Evolutionary conservation across 2,329 filamentous ascomycete species (phyloP).

Genomic region (Pseudogymnoascus sp.): DNA sequence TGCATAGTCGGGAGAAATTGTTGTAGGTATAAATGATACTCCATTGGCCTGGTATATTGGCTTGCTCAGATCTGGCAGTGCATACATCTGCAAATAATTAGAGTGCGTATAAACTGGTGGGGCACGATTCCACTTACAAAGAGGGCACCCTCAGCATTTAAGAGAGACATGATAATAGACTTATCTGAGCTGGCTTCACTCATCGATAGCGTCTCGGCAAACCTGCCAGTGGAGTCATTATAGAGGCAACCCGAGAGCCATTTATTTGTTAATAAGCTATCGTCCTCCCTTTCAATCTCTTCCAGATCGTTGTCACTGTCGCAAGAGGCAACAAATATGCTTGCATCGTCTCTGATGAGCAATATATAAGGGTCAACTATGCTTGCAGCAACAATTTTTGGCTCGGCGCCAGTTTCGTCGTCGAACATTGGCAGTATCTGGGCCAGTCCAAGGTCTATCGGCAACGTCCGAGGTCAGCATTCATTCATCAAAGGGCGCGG

Average conservation of each 20-base stretch:
- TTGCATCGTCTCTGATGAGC: conserved; percentile 75
- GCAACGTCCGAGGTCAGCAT: conserved; percentile 13
- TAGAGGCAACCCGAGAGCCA: conserved; percentile 85
- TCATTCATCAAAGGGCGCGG: conserved; percentile 9
- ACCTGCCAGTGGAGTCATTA: conserved; percentile 52
- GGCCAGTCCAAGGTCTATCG: conserved; percentile 68
- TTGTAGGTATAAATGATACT: conserved; percentile 67
- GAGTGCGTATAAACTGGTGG: not conserved
- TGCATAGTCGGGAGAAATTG: conserved; percentile 64
- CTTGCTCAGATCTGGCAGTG: conserved; percentile 63
- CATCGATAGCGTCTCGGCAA: conserved; percentile 33
- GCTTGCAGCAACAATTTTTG: conserved; percentile 69
- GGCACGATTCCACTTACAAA: conserved; percentile 48
- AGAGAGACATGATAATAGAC: conserved; percentile 65
- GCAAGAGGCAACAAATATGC: conserved; percentile 69
- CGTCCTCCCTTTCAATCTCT: conserved; percentile 61
- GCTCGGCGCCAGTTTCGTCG: conserved; percentile 77
- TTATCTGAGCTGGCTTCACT: conserved; percentile 27
- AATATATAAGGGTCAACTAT: conserved; percentile 83
- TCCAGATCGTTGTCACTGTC: conserved; percentile 79
- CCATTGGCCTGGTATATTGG: conserved; percentile 69
- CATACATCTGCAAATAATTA: conserved; percentile 55
- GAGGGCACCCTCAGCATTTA: conserved; percentile 67
- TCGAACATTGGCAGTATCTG: conserved; percentile 92
- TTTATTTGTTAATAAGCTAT: conserved; percentile 50